Evolutionary conservation across 1,139 yeast species (phyloP).

Genomic region (Spencermartinsiella ligniputridi): DNA sequence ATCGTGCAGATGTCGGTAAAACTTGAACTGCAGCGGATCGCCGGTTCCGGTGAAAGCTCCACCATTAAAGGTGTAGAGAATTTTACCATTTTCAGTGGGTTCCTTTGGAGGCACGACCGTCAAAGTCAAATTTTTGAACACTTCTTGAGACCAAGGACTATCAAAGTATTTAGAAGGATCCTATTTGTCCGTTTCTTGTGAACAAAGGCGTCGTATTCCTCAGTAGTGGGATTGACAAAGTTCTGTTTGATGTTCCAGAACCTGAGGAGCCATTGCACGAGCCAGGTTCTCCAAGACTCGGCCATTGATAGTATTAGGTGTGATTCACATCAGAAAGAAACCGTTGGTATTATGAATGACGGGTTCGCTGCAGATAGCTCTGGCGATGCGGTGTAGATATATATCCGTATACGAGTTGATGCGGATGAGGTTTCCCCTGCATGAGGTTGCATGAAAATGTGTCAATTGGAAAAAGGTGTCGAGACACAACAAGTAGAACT

Average conservation of each 20-base stretch:
- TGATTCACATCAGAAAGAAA: too few relatives aligned
- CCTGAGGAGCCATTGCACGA: background rate
- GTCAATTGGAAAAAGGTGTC: too few relatives aligned
- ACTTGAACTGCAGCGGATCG: background rate
- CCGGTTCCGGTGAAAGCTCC: background rate
- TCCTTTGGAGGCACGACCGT: background rate
- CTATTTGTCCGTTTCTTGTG: background rate
- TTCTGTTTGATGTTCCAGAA: background rate
- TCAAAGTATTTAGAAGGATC: background rate
- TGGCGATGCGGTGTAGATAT: too few relatives aligned
- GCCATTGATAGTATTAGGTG: background rate
- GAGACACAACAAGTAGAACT: too few relatives aligned
- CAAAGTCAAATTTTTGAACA: background rate
- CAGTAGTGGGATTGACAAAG: background rate
- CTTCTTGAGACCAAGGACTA: background rate
- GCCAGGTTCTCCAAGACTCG: background rate
- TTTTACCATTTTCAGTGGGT: background rate
- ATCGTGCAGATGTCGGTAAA: background rate
- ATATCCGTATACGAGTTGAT: too few relatives aligned
- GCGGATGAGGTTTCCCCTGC: too few relatives aligned
- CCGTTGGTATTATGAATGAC: too few relatives aligned
- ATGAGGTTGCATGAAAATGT: too few relatives aligned
- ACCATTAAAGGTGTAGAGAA: background rate
- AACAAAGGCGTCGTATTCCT: background rate
- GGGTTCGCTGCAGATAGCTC: too few relatives aligned